Conservation (phyloP, 441 rosid species). For the Mallotus japonicus region DNA sequence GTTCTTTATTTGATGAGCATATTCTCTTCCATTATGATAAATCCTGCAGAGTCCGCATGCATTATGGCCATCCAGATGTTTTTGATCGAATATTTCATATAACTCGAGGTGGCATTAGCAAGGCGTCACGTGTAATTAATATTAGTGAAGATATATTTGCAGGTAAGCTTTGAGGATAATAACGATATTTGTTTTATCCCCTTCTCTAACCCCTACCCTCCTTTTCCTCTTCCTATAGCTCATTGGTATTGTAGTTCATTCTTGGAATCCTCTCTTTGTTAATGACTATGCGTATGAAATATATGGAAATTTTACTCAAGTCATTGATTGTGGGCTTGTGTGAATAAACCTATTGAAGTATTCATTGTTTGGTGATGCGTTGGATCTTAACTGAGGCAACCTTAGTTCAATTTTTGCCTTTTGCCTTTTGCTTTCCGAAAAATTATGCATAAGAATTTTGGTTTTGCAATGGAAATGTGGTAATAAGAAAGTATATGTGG, state of each 20-base stretch:
- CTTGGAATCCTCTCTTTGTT: not conserved
- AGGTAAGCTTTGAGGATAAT: conserved; percentile 40
- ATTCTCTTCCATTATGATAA: conserved; percentile 23
- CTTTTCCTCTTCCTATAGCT: not conserved
- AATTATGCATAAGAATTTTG: not conserved
- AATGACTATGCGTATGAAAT: not conserved
- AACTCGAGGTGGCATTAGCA: conserved; percentile 97
- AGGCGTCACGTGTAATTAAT: conserved; percentile 94
- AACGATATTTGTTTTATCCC: not conserved
- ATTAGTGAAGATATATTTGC: conserved; percentile 98
- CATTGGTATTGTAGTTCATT: not conserved
- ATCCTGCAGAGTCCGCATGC: conserved; percentile 91
- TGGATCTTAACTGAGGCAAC: not conserved
- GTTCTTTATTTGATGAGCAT: conserved; percentile 6
- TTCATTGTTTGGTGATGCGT: not conserved
- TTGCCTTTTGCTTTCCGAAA: not conserved
- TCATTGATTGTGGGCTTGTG: not conserved
- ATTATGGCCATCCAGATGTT: conserved; percentile 99
- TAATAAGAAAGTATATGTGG: not conserved
- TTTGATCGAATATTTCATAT: conserved; percentile 92
- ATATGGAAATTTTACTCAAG: not conserved
- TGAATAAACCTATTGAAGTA: not conserved
- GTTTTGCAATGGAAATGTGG: not conserved
- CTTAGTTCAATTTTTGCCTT: not conserved
- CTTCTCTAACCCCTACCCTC: not conserved